Evolutionary conservation across 805 yeast species (phyloP).

Genomic region (Nadsonia fulvescens): DNA sequence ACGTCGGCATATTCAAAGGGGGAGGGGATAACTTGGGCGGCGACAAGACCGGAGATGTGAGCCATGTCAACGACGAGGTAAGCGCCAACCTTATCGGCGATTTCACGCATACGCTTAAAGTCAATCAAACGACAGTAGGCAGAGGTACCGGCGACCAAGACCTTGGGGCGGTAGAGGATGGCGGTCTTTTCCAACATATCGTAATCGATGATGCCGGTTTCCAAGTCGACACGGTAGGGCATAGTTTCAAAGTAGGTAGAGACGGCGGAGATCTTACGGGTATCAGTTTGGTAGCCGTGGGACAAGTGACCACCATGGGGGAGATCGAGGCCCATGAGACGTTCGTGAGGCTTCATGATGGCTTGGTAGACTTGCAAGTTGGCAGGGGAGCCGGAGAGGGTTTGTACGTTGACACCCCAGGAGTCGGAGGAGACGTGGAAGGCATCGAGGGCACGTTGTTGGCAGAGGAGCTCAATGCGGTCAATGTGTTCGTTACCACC

Average conservation of each 20-base stretch:
- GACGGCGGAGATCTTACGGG: constrained; percentile 85
- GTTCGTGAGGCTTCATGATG: constrained; percentile 83
- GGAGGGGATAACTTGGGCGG: constrained; percentile 89
- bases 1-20: constrained; percentile 96
- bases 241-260: constrained; percentile 95
- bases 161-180: constrained; percentile 82
- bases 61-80: constrained; percentile 96
- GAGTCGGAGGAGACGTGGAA: constrained; percentile 59
- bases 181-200: constrained; percentile 89
- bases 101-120: constrained; percentile 88
- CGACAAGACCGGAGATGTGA: constrained; percentile 87
- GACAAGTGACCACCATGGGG: constrained; percentile 99
- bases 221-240: constrained; percentile 90
- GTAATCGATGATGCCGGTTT: constrained; percentile 90
- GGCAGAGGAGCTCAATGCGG: constrained; percentile 82
- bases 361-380: constrained; percentile 94
- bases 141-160: constrained; percentile 93
- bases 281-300: constrained; percentile 93
- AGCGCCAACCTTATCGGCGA: constrained; percentile 95
- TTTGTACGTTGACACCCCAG: constrained; percentile 98
- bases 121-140: constrained; percentile 95
- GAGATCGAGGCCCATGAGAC: constrained; percentile 93
- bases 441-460: constrained; percentile 83
- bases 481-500: constrained; percentile 98
- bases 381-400: constrained; percentile 95